A percentile compares a stretch with the other conserved stretches of the same genome.
These are phyloP conservation scores for Laetiporus sulphureus DNA, from an alignment of 1,284 basidiomycete genomes.

Conservation along the genomic window DNA sequence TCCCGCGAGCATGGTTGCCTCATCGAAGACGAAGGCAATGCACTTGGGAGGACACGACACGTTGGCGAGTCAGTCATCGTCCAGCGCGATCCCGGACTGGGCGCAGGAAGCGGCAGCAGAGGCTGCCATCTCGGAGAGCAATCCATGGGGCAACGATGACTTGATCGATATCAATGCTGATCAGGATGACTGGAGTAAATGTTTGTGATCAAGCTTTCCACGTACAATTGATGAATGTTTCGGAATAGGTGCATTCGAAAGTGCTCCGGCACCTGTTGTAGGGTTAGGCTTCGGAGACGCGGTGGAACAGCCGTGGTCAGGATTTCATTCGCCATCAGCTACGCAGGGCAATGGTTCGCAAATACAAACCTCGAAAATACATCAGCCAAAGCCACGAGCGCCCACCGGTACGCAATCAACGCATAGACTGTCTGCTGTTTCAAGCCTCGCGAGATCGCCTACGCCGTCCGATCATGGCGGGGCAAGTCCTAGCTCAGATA, in stretches of 20 bases:
- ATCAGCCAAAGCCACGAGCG: conserved; percentile 7
- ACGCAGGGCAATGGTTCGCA: background rate
- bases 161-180: conserved; percentile 90
- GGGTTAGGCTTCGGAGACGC: conserved; percentile 16
- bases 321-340: background rate
- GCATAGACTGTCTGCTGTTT: conserved; percentile 11
- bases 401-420: conserved; percentile 5
- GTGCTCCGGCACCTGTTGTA: conserved; percentile 36
- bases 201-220: background rate
- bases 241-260: conserved; percentile 75
- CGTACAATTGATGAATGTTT: too few species aligned
- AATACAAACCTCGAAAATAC: conserved; percentile 5
- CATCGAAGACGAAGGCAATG: conserved; percentile 48
- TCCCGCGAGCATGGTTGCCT: conserved; percentile 12
- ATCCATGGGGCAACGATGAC: conserved; percentile 71
- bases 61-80: conserved; percentile 21
- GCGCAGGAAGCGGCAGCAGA: conserved; percentile 50
- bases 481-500: conserved; percentile 11
- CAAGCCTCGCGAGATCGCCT: conserved; percentile 15
- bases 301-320: background rate
- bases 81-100: conserved; percentile 42
- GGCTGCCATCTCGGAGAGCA: conserved; percentile 28
- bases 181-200: conserved; percentile 86
- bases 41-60: conserved; percentile 59
- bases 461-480: conserved; percentile 20